Base-by-base conservation (phyloP, 2,329 filamentous ascomycete genomes). In the Penicillium paneum region DNA sequence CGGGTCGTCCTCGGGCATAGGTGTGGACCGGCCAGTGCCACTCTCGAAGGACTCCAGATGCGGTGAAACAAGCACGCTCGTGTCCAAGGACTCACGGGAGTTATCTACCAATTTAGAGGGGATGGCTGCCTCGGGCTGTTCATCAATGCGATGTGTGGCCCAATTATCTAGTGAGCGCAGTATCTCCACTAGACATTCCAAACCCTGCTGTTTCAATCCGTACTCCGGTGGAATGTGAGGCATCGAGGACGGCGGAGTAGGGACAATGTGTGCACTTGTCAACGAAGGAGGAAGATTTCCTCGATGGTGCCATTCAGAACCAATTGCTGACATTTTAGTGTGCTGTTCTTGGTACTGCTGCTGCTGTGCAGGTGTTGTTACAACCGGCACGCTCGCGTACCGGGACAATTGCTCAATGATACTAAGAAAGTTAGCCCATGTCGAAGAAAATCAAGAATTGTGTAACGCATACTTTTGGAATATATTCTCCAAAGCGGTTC, bases 341-440 rank as follows among this genome's bases (percentile, higher is more conserved):
- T 86, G 85, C 61, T 86, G 84, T 46, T 97, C 93, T 68, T 93
- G 88, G 62, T 93, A 97, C 34, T 87, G 84, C 67, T 95, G 89
- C 70, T 97, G 91, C 63, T 96, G 89, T 31, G 85, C 74, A 1
- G 88, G 78, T 2, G 86, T 91, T 36, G 96, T 84, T 10, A 85
- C 72, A 5, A 96, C 86, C 1, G 92, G 87, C 10, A 86, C 82
- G 49, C 89, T 94, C 1, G 91, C 90, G 64, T 96, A 89, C 64
- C 88, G 88, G 31, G 93, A 94, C 17, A 99, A 78, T 72, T 97
- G 91, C 71, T 99, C 95, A 46, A 99, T 92, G 50, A 97, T 87
- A 19, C 83, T 88, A 44, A 40, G 51, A 36, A 44, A 13, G 15
- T 56, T 47, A 49, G 54, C 57, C 41, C 47, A 26, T 36, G 55